Conservation (phyloP, 2,329 filamentous ascomycete genomes). For the Penicillium vulpinum region DNA sequence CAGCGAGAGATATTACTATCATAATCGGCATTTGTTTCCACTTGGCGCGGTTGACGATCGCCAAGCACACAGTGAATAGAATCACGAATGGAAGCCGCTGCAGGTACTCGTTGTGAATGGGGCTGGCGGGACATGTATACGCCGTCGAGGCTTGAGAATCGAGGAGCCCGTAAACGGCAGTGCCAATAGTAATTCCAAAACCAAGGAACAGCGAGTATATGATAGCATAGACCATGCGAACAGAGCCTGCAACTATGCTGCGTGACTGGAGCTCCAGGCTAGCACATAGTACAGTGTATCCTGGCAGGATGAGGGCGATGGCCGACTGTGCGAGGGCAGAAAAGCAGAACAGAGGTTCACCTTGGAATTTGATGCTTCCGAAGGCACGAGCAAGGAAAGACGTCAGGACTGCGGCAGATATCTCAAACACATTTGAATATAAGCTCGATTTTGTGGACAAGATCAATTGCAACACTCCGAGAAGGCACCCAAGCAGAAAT, state of each 20-base stretch:
- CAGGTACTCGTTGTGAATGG: conserved; percentile 44
- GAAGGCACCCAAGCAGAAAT: conserved; percentile 71
- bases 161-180: conserved; percentile 63
- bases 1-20: conserved; percentile 70
- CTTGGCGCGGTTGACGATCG: conserved; percentile 79
- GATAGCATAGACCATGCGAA: conserved; percentile 72
- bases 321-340: conserved; percentile 71
- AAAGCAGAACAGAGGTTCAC: conserved; percentile 63
- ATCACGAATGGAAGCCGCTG: conserved; percentile 72
- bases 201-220: conserved; percentile 72
- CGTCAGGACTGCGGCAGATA: conserved; percentile 63
- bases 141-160: conserved; percentile 55
- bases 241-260: conserved; percentile 68
- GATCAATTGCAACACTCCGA: conserved; percentile 73
- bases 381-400: conserved; percentile 70
- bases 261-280: conserved; percentile 68
- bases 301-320: conserved; percentile 72
- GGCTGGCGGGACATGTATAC: conserved; percentile 51
- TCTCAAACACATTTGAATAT: conserved; percentile 64
- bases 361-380: conserved; percentile 57
- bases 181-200: conserved; percentile 69
- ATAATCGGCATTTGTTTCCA: conserved; percentile 76
- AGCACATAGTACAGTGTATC: conserved; percentile 62
- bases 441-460: conserved; percentile 72
- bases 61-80: conserved; percentile 69